Evolutionary conservation across 495 filamentous ascomycete genomes (phyloP), one percentile per base, ranked within the genome.

Genomic region (Amorphotheca resinae): DNA sequence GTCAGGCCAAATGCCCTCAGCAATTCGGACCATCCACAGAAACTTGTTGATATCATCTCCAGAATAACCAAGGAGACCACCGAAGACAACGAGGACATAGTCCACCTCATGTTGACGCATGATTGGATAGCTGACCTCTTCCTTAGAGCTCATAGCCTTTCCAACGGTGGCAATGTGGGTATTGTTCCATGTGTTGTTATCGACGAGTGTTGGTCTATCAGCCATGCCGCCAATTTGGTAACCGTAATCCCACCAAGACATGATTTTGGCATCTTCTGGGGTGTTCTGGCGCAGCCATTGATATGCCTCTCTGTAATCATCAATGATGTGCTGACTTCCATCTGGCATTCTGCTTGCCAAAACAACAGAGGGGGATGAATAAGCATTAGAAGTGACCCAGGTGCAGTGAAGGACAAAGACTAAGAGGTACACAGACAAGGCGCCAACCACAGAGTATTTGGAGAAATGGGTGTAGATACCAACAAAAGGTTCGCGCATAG

Each of bases 121-220:
- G 54, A 99, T 99, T 0, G 91, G 89, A 62, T 96, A 99, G 68
- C 86, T 91, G 64, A 96, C 87, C 61, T 96, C 93, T 64, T 99
- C 93, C 37, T 85, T 70, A 4, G 86, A 93, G 68, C 82, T 88
- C 93, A 99, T 99, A 11, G 93, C 93, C 67, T 99, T 99, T 51
- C 93, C 93, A 38, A 99, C 93, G 11, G 93, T 99, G 30, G 93
- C 93, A 62, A 99, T 99, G 60, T 99, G 93, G 9, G 93, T 99
- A 67, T 99, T 99, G 66, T 99, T 99, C 93, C 93, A 99, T 12
- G 93, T 99, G 64, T 99, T 99, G 68, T 99, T 99, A 67, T 99
- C 93, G 15, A 99, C 93, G 31, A 99, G 70, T 0, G 93, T 99
- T 28, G 93, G 87, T 18, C 93, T 79, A 62, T 99, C 93, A 26